phyloP scores from a whole-genome alignment of 345 rosid genomes.

The Cardamine chenopodiifolia region DNA sequence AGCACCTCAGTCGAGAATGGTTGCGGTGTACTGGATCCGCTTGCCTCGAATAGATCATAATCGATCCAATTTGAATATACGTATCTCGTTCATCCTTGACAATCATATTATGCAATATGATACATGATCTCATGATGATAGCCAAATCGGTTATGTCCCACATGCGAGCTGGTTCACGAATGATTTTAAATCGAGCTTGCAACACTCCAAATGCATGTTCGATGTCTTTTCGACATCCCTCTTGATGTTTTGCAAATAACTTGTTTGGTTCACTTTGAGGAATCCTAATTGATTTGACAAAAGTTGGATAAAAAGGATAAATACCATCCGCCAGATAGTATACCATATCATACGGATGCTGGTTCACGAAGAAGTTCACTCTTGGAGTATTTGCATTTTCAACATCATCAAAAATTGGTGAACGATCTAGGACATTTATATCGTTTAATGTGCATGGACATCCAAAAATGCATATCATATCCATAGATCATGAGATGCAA shows the following conservation, averaged over 20 bases:
- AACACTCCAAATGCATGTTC: background rate
- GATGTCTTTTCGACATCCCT: background rate
- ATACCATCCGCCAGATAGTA: background rate
- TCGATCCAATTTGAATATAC: background rate
- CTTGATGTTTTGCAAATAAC: background rate
- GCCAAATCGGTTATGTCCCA: background rate
- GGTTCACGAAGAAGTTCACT: too few relatives aligned
- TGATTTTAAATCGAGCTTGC: background rate
- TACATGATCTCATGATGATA: background rate
- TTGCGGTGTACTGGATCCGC: too few relatives aligned
- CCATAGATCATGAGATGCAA: too few relatives aligned
- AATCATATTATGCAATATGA: background rate
- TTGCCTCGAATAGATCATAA: too few relatives aligned
- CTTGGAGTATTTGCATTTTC: too few relatives aligned
- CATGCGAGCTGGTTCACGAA: background rate
- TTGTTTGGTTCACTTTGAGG: background rate
- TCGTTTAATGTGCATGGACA: too few relatives aligned
- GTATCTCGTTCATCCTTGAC: background rate
- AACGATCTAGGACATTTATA: too few relatives aligned
- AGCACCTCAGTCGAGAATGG: too few relatives aligned
- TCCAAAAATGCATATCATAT: too few relatives aligned
- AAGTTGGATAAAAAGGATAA: background rate
- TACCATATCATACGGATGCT: background rate
- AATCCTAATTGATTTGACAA: background rate
- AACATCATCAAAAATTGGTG: too few relatives aligned